Evolutionary conservation across 2,329 filamentous ascomycete genomes (phyloP).

Genomic region (Fusarium sp.): DNA sequence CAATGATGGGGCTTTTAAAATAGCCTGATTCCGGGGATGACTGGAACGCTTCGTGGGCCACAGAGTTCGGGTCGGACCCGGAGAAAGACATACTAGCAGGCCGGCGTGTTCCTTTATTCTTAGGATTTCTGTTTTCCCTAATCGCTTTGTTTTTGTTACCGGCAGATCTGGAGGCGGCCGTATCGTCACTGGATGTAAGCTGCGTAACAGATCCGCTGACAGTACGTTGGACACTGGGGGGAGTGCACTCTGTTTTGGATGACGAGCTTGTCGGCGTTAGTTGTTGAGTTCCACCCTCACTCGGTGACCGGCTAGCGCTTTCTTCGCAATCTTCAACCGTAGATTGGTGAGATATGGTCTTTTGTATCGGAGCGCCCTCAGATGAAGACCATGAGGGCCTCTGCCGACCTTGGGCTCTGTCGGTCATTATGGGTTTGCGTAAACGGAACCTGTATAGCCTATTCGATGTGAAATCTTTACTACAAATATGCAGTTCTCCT

Average conservation of each 20-base stretch:
- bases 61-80: conserved; percentile 23
- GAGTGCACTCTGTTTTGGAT: conserved; percentile 24
- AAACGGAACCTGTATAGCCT: background rate
- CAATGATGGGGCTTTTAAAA: conserved; percentile 21
- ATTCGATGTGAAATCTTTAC: background rate
- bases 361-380: background rate
- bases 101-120: conserved; percentile 26
- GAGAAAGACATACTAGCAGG: conserved; percentile 21
- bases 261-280: conserved; percentile 29
- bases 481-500: background rate
- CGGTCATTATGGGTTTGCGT: conserved; percentile 10
- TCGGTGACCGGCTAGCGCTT: conserved; percentile 10
- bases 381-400: conserved; percentile 25
- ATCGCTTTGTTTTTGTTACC: conserved; percentile 10
- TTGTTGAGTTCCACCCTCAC: conserved; percentile 13
- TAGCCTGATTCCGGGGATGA: conserved; percentile 26
- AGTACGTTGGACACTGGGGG: conserved; percentile 16
- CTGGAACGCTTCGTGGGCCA: conserved; percentile 20
- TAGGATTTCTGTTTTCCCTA: conserved; percentile 23
- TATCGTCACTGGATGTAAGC: conserved; percentile 21
- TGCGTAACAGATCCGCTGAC: conserved; percentile 39
- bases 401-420: background rate
- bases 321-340: conserved; percentile 18
- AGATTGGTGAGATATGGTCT: conserved; percentile 2
- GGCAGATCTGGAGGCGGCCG: conserved; percentile 3